Percentiles rank a stretch among this genome's conserved stretches.
phyloP scores from a whole-genome alignment of 805 yeast genomes.

The Alloascoidea hylecoeti region DNA sequence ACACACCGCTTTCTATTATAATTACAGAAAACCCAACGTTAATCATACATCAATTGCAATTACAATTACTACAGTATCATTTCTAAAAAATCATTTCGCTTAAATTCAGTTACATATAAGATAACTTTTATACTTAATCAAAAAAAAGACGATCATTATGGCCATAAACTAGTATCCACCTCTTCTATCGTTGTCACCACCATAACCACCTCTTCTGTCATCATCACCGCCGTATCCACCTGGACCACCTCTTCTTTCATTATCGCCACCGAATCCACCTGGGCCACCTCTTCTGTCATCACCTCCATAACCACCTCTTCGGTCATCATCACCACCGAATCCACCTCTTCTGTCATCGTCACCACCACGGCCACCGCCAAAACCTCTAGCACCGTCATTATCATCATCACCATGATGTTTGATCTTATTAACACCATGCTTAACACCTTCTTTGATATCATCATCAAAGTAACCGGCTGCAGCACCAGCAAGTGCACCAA shows the following conservation, averaged over 20 bases:
- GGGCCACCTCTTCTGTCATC: conserved; percentile 3
- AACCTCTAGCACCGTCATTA: conserved; percentile 1
- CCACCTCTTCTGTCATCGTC: conserved; percentile 3
- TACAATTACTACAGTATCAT: neutral
- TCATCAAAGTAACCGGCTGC: neutral
- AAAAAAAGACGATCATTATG: neutral
- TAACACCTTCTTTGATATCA: neutral
- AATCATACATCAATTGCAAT: neutral
- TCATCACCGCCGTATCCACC: conserved; percentile 3
- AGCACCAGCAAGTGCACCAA: conserved; percentile 1
- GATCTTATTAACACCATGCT: neutral
- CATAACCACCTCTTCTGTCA: conserved; percentile 1
- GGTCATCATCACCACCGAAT: conserved; percentile 3
- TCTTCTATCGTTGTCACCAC: neutral
- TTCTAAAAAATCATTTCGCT: conserved; percentile 1
- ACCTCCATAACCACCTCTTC: conserved; percentile 5
- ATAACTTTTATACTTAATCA: neutral
- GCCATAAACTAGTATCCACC: neutral
- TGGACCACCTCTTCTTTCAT: neutral
- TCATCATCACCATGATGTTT: neutral
- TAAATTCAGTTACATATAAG: neutral
- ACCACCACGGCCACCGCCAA: conserved; percentile 2
- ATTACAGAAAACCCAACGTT: neutral
- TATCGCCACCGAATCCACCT: conserved; percentile 4
- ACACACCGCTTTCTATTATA: too few relatives aligned